These are phyloP conservation scores for Sporothrix mexicana DNA, from an alignment of 2,329 filamentous ascomycete genomes.

Conservation along the genomic window DNA sequence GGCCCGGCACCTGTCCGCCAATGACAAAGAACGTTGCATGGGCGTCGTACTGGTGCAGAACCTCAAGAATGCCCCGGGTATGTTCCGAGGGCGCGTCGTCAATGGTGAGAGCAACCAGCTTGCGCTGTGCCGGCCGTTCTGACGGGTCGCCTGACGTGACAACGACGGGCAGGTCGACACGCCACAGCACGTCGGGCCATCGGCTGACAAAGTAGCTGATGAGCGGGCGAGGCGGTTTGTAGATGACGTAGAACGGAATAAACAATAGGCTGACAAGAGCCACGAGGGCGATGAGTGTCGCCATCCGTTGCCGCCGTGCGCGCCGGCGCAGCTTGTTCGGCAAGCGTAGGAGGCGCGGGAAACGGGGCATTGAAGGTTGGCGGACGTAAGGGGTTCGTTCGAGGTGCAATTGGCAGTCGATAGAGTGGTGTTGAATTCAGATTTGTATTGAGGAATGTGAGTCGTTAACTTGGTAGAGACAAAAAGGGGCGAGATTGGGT, in stretches of 20 bases:
- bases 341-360: conserved; percentile 57
- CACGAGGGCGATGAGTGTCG: conserved; percentile 55
- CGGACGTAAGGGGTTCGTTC: neutral
- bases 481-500: neutral
- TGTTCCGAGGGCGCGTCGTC: conserved; percentile 82
- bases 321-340: conserved; percentile 63
- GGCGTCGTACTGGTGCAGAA: conserved; percentile 69
- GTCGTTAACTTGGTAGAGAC: neutral
- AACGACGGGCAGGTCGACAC: conserved; percentile 53
- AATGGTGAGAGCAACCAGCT: conserved; percentile 80
- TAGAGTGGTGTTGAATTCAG: neutral
- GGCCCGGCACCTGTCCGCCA: conserved; percentile 70
- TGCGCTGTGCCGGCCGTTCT: conserved; percentile 44
- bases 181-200: conserved; percentile 82
- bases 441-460: neutral
- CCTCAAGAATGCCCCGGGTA: conserved; percentile 71
- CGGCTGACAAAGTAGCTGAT: conserved; percentile 72
- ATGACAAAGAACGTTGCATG: conserved; percentile 90
- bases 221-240: conserved; percentile 77
- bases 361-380: conserved; percentile 41
- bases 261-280: conserved; percentile 47
- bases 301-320: conserved; percentile 64
- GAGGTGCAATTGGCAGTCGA: neutral
- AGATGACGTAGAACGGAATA: conserved; percentile 69
- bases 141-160: conserved; percentile 3